Base-by-base conservation (phyloP, 768 basidiomycete genomes). In the Suillus variegatus region DNA sequence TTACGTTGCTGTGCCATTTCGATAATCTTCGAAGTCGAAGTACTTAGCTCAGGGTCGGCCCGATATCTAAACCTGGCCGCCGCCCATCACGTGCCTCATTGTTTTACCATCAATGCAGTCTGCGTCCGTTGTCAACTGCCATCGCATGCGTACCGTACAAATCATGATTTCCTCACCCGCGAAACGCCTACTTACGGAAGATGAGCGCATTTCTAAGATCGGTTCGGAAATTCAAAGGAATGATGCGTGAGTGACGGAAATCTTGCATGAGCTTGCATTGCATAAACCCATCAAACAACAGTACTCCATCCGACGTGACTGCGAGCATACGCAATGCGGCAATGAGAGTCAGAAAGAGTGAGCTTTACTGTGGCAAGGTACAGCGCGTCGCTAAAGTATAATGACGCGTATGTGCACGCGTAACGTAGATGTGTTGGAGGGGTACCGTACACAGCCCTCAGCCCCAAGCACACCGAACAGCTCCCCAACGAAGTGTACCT, bases 321-420 rank as follows among this genome's bases (percentile, higher is more conserved):
- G 79, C 82, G n/a, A 80, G 78, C 63, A 82, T 91, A 62, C 84
- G 84, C 64, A 86, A 81, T 69, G 76, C 88, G 36, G 86, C 85
- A 60, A 77, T 85, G 68, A 86, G 88, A 67, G 83, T 82, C 56
- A 76, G 89, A 72, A 88, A 88, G 77, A 82, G 89, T 91, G 73
- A 72, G 83, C 75, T 57, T 68, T 66, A 60, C 62, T 35, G 63
- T 60, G 69, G 61, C 46, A 58, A 49, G 25, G 49, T 54, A 35
- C 35, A 62, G 51, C 64, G 16, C 66, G 63, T 66, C 70, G 66
- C 64, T 67, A 64, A 61, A 74, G 75, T 68, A 73, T 70, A 75
- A 72, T 71, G 60, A 74, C 72, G 66, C 74, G 70, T 61, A 68
- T 63, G 68, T 47, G 66, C 63, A 71, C 72, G 67, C 68, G 65